phyloP scores from a whole-genome alignment of 1,139 yeast species.

The Yamadazyma kanchanaburiensis region DNA sequence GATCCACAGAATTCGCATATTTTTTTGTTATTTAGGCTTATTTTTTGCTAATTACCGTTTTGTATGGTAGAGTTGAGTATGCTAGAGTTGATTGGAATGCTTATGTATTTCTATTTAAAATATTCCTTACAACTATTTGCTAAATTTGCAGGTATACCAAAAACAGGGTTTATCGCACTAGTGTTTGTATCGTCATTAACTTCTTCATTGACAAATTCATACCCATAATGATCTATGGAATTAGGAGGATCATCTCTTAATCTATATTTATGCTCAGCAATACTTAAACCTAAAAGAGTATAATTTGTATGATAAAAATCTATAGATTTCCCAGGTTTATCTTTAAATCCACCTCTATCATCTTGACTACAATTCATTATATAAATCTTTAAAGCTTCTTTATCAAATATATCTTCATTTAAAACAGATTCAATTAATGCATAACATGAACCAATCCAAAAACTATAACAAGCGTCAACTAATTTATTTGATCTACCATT shows the following conservation, averaged over 20 bases:
- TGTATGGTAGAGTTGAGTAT: too few relatives aligned
- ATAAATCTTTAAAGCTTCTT: constrained; percentile 59
- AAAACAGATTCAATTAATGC: constrained; percentile 59
- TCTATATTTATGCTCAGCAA: constrained; percentile 54
- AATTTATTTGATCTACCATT: constrained; percentile 89
- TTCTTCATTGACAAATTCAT: constrained; percentile 19
- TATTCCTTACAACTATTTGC: constrained; percentile 20
- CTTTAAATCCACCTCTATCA: constrained; percentile 70
- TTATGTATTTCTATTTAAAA: constrained; percentile 6
- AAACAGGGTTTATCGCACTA: constrained; percentile 55
- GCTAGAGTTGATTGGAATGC: too few relatives aligned
- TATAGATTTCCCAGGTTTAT: constrained; percentile 78
- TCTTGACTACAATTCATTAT: constrained; percentile 74
- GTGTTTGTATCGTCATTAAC: constrained; percentile 22
- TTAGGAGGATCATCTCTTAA: constrained; percentile 9
- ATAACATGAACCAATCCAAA: constrained; percentile 87
- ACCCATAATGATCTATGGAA: constrained; percentile 21
- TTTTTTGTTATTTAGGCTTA: too few relatives aligned
- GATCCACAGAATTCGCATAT: constrained; percentile 52
- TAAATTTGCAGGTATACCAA: constrained; percentile 50
- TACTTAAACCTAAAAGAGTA: constrained; percentile 71
- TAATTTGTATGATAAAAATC: constrained; percentile 94
- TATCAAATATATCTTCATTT: constrained; percentile 38
- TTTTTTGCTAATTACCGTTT: too few relatives aligned
- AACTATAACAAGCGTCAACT: constrained; percentile 95